A percentile compares a stretch with the other conserved stretches of the same genome.
Evolutionary conservation across 228 moss, liverwort and hornwort species (phyloP).

Genomic region (Sphagnum magellanicum): DNA sequence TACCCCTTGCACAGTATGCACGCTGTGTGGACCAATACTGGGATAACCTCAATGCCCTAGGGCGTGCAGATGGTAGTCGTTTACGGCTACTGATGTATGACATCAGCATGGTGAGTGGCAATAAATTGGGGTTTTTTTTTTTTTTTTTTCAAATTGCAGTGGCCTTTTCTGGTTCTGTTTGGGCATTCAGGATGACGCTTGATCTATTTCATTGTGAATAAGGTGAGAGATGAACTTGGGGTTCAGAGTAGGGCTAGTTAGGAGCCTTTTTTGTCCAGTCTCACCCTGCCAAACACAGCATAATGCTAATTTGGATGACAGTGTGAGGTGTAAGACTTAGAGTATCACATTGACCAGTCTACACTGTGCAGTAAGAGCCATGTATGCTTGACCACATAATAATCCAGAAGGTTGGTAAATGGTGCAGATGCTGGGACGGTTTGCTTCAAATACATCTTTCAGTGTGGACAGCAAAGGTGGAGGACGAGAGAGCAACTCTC

Average conservation of each 20-base stretch:
- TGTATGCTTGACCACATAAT: neutral
- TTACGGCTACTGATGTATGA: slow-evolving; percentile 88
- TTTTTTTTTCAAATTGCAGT: too few relatives aligned
- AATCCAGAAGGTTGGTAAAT: neutral
- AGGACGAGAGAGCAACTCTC: slow-evolving; percentile 97
- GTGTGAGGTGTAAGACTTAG: too few relatives aligned
- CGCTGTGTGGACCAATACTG: slow-evolving; percentile 98
- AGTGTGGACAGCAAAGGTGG: slow-evolving; percentile 99
- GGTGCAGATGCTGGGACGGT: slow-evolving; percentile 84
- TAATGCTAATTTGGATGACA: too few relatives aligned
- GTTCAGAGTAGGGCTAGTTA: too few relatives aligned
- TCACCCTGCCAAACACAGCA: too few relatives aligned
- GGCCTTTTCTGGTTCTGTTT: too few relatives aligned
- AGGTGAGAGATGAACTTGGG: too few relatives aligned
- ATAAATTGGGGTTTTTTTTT: neutral
- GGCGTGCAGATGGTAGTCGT: slow-evolving; percentile 98
- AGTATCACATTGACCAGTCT: too few relatives aligned
- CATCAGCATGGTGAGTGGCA: slow-evolving; percentile 76
- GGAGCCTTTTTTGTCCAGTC: too few relatives aligned
- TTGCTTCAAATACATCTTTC: slow-evolving; percentile 91
- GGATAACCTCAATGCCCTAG: slow-evolving; percentile 92
- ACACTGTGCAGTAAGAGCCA: too few relatives aligned
- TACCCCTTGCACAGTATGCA: slow-evolving; percentile 86
- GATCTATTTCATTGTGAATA: too few relatives aligned
- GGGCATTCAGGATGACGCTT: too few relatives aligned